Conservation (phyloP, 1,284 basidiomycete species). For the Neonothopanus nambi region DNA sequence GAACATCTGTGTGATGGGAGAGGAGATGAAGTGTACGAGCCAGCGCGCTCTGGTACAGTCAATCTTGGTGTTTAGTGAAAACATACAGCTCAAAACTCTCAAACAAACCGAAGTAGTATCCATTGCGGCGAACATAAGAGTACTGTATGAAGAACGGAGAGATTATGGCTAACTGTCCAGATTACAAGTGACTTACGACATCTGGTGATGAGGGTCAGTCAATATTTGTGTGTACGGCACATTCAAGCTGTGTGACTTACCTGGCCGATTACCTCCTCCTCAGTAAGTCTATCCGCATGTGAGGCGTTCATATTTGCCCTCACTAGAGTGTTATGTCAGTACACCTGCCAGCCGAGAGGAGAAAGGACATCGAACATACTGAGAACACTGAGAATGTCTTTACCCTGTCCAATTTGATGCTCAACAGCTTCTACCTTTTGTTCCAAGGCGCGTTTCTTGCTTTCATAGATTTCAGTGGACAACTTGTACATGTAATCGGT, state of each 20-base stretch:
- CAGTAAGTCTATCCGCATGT: constrained; percentile 30
- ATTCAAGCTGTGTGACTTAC: neutral
- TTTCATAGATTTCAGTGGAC: constrained; percentile 36
- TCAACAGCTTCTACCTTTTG: constrained; percentile 33
- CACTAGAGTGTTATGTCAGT: constrained; percentile 25
- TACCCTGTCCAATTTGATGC: constrained; percentile 36
- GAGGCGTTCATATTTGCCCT: constrained; percentile 33
- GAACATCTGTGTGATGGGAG: neutral
- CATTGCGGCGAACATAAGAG: constrained; percentile 30
- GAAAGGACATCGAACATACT: constrained; percentile 30
- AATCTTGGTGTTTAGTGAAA: neutral
- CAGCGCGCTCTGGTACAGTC: neutral
- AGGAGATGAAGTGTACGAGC: constrained; percentile 4
- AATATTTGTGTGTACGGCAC: neutral
- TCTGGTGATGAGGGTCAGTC: constrained; percentile 1
- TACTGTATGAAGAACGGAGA: constrained; percentile 20
- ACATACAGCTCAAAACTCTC: neutral
- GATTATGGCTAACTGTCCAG: constrained; percentile 4
- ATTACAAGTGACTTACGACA: constrained; percentile 12
- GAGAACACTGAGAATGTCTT: constrained; percentile 49
- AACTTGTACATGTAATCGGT: constrained; percentile 38
- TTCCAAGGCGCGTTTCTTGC: constrained; percentile 38
- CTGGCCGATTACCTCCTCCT: constrained; percentile 33
- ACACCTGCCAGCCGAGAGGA: neutral
- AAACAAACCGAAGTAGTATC: constrained; percentile 28